Evolutionary conservation across 192 early-diverging fungal genomes (phyloP), one percentile per base, ranked within the genome.

Genomic region (Spizellomyces punctatus): DNA sequence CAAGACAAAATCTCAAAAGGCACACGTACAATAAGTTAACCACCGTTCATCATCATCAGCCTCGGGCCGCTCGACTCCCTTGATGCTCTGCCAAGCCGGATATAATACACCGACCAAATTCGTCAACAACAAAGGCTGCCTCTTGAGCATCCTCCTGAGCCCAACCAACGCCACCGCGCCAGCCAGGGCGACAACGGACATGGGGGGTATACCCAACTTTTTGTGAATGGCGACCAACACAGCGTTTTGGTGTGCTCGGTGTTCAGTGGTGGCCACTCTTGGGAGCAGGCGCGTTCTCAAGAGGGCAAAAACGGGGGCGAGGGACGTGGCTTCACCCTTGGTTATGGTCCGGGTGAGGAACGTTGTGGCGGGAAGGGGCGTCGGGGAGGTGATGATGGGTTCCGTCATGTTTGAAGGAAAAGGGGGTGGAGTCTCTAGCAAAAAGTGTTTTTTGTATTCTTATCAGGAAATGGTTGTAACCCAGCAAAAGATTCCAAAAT

Each of bases 11-110:
- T 10, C 50, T 54, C 5, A 71, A 16, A 10, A 67, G 45, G 46
- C 22, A 52, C 6, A 77, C 82, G 74, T 73, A 86, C 84, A 86
- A 57, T 86, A 86, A 42, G 84, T 86, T 63, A 83, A 61, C 79
- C 82, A 80, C 58, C 79, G 36, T 67, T 86, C 84, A 64, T 85
- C 83, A 58, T 83, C 81, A 56, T 83, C 74, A 7, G 65, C 42
- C n/a, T 71, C 46, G 19, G 84, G 84, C 41, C 77, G 52, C 66
- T 86, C 84, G 19, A 86, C 67, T 8, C 81, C 84, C 27, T 65
- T 63, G 17, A 86, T 46, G 44, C 76, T 75, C 69, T 52, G 58
- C 45, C 78, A 81, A 1, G 74, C 73, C 17, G 84, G 84, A 58
- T 76, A 81, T 6, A 81, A 52, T 6, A 78, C 80, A 19, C 81